Evolutionary conservation across 2,329 filamentous ascomycete species (phyloP).

Genomic region (Pseudogymnoascus sp.): DNA sequence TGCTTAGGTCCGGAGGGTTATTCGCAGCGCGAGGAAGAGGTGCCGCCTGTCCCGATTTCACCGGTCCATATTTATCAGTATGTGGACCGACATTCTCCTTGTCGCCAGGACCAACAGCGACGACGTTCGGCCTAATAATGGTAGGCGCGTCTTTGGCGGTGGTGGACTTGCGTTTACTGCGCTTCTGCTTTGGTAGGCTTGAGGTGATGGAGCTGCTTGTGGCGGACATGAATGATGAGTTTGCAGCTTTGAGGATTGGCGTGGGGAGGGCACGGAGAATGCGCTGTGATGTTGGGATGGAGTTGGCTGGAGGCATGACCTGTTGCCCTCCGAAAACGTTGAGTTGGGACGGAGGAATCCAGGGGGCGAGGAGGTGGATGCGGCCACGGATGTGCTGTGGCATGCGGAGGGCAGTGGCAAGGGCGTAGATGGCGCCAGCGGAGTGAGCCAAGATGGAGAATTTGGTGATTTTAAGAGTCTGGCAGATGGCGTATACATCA

Average conservation of each 20-base stretch:
- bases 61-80: constrained; percentile 23
- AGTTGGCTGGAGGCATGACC: constrained; percentile 70
- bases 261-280: constrained; percentile 86
- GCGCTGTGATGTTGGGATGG: constrained; percentile 84
- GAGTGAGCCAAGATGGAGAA: constrained; percentile 96
- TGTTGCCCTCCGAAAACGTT: constrained; percentile 69
- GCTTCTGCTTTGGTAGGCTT: constrained; percentile 62
- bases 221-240: constrained; percentile 89
- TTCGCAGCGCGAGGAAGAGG: constrained; percentile 23
- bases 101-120: constrained; percentile 27
- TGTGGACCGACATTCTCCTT: constrained; percentile 28
- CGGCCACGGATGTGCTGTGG: constrained; percentile 91
- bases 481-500: constrained; percentile 91
- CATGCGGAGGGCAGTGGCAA: constrained; percentile 91
- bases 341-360: constrained; percentile 95
- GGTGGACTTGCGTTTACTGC: constrained; percentile 53
- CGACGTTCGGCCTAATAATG: constrained; percentile 31
- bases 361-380: constrained; percentile 89
- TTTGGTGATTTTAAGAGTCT: constrained; percentile 83
- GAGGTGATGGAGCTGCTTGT: constrained; percentile 81
- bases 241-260: constrained; percentile 86
- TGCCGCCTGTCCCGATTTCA: constrained; percentile 25
- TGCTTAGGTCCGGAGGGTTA: constrained; percentile 25
- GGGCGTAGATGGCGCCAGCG: constrained; percentile 93
- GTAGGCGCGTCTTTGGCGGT: constrained; percentile 32